Base-by-base conservation (phyloP, 345 rosid species). In the Citrus reticulata region DNA sequence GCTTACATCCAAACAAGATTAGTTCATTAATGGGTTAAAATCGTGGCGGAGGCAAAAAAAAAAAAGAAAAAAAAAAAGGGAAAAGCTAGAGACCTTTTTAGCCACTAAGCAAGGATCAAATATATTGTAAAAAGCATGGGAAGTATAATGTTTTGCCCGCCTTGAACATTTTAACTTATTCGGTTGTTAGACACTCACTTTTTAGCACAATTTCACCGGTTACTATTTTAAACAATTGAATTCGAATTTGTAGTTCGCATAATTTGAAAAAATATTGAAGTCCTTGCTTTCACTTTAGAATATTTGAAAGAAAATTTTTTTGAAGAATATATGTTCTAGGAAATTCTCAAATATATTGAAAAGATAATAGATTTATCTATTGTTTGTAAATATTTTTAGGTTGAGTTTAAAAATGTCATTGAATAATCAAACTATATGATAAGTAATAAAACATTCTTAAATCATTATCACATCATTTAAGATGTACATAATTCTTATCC, bases 11-110 rank as follows among this genome's bases (percentile, higher is more conserved):
- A 27, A 39, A 74, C 77, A 61, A 60, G 66, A 73, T 73, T 17
- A 35, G 20, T 30, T 5, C 22, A 70, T 49, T 19, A 37, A 10
- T 39, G 27, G 63, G 57, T 73, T 73, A 57, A 57, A 70, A 57
- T 19, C 75, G 32, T 72, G 75, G 64, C 29, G n/a, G 32, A 37
- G 35, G 5, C 7, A 5, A 69, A 10, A 57, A 35, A 59, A 37
- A 37, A 34, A 64, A 5, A 69, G 10, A 57, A 35, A 59, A 37
- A 37, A 34, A 64, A 46, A 58, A 22, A n/a, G n/a, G 20, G 10
- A 22, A 78, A 82, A 79, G 77, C 34, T 70, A 2, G 5, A 8
- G 11, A 34, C 62, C 80, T 71, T 82, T 75, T 74, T 71, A 24
- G 70, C 40, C 25, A 32, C 37, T 70, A 57, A 16, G 60, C 61